Percentiles rank a stretch among this genome's conserved stretches.
These are phyloP conservation scores for Penicillium sp. DNA, from an alignment of 2,329 filamentous ascomycete species.

Conservation along the genomic window DNA sequence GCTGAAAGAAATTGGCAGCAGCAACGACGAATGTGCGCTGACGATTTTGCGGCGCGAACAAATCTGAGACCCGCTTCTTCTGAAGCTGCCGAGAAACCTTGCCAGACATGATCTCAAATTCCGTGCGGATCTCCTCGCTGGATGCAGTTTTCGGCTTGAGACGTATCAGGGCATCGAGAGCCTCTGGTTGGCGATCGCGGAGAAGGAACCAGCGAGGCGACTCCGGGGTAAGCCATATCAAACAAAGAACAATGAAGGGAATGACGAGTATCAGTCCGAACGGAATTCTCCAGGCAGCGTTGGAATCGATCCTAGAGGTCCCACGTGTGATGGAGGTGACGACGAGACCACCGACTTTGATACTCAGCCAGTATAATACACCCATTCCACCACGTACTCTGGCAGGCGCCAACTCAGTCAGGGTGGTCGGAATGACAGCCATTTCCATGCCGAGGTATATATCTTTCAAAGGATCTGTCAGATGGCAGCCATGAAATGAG, in stretches of 20 bases:
- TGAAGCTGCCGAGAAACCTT: slow-evolving; percentile 11
- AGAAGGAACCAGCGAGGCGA: slow-evolving; percentile 33
- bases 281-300: slow-evolving; percentile 33
- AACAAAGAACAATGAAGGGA: slow-evolving; percentile 18
- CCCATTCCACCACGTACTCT: slow-evolving; percentile 15
- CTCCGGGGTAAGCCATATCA: slow-evolving; percentile 33
- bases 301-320: slow-evolving; percentile 21
- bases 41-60: slow-evolving; percentile 17
- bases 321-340: slow-evolving; percentile 20
- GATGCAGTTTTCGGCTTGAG: slow-evolving; percentile 5
- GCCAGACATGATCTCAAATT: slow-evolving; percentile 3
- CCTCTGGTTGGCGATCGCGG: slow-evolving; percentile 27
- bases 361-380: slow-evolving; percentile 18
- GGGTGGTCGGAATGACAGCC: slow-evolving; percentile 38
- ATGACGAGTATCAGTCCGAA: slow-evolving; percentile 22
- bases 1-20: slow-evolving; percentile 13
- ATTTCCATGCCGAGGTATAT: slow-evolving; percentile 44
- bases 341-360: slow-evolving; percentile 22
- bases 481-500: too few relatives aligned
- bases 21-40: slow-evolving; percentile 14
- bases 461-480: too few relatives aligned
- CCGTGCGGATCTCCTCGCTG: slow-evolving; percentile 7
- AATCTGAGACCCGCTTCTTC: slow-evolving; percentile 13
- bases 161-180: slow-evolving; percentile 21
- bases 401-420: slow-evolving; percentile 24